These are phyloP conservation scores for Sphaceloma murrayae DNA, from an alignment of 2,329 filamentous ascomycete genomes.

Conservation along the genomic window DNA sequence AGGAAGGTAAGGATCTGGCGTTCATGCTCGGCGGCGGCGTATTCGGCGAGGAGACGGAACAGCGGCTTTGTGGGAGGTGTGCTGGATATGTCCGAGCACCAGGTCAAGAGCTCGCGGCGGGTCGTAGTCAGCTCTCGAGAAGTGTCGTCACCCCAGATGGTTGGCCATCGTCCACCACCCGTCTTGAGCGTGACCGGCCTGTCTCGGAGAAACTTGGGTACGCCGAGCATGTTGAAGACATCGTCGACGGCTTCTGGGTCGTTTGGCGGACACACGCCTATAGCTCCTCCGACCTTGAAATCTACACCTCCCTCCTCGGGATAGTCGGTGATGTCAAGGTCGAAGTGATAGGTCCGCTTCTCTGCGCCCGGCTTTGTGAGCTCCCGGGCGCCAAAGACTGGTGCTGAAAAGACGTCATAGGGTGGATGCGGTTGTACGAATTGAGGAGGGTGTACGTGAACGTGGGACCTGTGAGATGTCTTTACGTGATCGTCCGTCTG, in stretches of 20 bases:
- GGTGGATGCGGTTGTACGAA: conserved; percentile 94
- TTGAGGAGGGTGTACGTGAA: conserved; percentile 60
- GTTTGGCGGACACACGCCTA: conserved; percentile 88
- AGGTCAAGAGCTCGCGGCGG: conserved; percentile 81
- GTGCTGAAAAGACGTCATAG: conserved; percentile 84
- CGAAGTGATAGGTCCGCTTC: conserved; percentile 96
- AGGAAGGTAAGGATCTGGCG: conserved; percentile 81
- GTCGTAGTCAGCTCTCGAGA: conserved; percentile 81
- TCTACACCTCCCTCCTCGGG: conserved; percentile 74
- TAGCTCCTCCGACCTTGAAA: conserved; percentile 92
- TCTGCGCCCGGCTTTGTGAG: conserved; percentile 80
- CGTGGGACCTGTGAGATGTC: conserved; percentile 33
- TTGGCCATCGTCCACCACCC: conserved; percentile 79
- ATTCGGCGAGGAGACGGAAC: conserved; percentile 74
- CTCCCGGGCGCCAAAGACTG: conserved; percentile 72
- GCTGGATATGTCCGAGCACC: conserved; percentile 91
- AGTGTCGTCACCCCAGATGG: conserved; percentile 90
- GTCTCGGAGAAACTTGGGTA: conserved; percentile 74
- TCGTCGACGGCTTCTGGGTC: conserved; percentile 67
- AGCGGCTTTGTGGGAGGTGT: conserved; percentile 83
- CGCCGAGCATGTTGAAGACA: conserved; percentile 68
- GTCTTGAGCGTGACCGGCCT: conserved; percentile 75
- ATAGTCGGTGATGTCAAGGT: conserved; percentile 92
- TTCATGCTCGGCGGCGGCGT: conserved; percentile 70
- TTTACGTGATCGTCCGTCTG: conserved; percentile 36